Conservation (phyloP, 768 basidiomycete genomes). For the Ramaria rubella region DNA sequence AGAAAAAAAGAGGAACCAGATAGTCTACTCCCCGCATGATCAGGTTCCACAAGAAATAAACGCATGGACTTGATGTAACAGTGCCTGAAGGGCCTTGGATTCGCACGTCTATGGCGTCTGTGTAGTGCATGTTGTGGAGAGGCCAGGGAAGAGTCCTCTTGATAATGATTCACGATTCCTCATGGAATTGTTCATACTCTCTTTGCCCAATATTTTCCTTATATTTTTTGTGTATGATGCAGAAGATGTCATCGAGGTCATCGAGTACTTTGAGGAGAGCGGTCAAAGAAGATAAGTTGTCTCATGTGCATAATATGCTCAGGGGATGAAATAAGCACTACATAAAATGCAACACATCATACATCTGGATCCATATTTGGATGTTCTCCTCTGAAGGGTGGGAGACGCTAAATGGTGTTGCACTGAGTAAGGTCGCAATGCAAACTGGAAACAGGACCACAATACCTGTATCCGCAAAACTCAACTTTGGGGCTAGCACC, state of each 20-base stretch:
- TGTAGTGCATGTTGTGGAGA: too few relatives aligned
- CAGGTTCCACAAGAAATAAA: too few relatives aligned
- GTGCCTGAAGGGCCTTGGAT: too few relatives aligned
- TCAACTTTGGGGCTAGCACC: constrained; percentile 81
- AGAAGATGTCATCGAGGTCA: constrained; percentile 73
- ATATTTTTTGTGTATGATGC: constrained; percentile 65
- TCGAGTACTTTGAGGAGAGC: constrained; percentile 71
- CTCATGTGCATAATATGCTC: constrained; percentile 32
- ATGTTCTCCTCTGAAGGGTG: constrained; percentile 98
- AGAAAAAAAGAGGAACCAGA: too few relatives aligned
- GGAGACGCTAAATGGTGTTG: constrained; percentile 50
- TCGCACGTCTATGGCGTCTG: too few relatives aligned
- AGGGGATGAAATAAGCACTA: not conserved
- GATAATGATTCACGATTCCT: not conserved
- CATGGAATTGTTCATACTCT: constrained; percentile 9
- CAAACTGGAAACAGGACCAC: not conserved
- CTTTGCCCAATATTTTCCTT: constrained; percentile 17
- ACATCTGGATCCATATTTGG: constrained; percentile 98
- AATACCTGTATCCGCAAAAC: constrained; percentile 93
- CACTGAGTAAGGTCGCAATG: not conserved
- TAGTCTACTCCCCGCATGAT: too few relatives aligned
- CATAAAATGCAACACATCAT: constrained; percentile 55
- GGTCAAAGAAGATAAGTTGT: constrained; percentile 77
- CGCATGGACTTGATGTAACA: too few relatives aligned
- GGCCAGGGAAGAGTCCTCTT: too few relatives aligned